Base-by-base conservation (phyloP, 1,284 basidiomycete species). In the Cystobasidium sp. region DNA sequence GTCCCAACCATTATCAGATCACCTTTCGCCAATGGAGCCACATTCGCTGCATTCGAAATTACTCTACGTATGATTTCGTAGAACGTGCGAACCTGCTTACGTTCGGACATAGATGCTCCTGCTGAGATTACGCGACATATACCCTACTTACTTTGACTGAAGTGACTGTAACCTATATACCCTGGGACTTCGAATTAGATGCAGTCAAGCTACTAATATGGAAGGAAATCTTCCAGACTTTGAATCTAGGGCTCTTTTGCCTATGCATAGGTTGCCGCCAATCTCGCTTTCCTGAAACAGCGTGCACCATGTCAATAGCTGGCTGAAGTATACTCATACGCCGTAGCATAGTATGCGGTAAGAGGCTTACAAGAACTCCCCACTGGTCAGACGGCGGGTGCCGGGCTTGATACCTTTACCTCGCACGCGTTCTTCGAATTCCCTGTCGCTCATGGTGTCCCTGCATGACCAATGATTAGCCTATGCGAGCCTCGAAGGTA, bases 21-120 rank as follows among this genome's bases (percentile, higher is more conserved):
- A 9, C 91, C 91, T 2, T 92, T 93, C 79, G 93, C 93, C 10
- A 97, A 97, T 80, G 93, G 93, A 46, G 92, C 92, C 1, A 97
- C 93, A 0, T 96, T 96, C 86, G 87, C 94, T 72, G 93, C 92
- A 3, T 95, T 94, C 80, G 93, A 96, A 84, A 85, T 95, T 83
- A 92, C 92, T 44, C 92, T 84, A 83, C 76, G 83, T 16, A 65
- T 65, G 52, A 73, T 73, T 41, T 65, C 70, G 24, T 81, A 87
- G 90, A 31, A 31, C 31, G 31, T 81, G 88, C n/a, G 84, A 86
- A 18, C 83, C 85, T 31, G 83, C 85, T 46, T 85, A 56, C 22
- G 3, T 10, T 31, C 31, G 31, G 8, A 56, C 24, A 4, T 56
- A 31, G 8, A 6, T 9, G 22, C 39, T 8, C 24, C 10, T 12